Evolutionary conservation across 164 flowering plant species (phyloP).

Genomic region (Vitis riparia): DNA sequence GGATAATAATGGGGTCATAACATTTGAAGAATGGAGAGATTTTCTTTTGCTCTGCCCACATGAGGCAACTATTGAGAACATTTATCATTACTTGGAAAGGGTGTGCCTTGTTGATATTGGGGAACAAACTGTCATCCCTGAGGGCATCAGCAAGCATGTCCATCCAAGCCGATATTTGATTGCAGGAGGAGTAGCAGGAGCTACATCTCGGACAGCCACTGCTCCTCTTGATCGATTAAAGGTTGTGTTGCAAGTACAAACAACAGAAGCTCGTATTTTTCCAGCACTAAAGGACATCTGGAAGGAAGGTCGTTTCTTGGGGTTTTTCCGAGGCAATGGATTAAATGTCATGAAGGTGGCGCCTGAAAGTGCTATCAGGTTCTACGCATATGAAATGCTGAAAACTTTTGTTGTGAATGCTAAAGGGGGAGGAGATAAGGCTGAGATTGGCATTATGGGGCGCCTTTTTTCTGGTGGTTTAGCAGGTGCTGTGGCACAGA

Average conservation of each 20-base stretch:
- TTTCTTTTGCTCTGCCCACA: slow-evolving; percentile 22
- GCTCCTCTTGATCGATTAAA: slow-evolving; percentile 25
- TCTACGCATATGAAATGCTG: slow-evolving; percentile 17
- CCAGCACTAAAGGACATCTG: slow-evolving; percentile 18
- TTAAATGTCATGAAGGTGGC: slow-evolving; percentile 22
- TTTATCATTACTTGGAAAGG: slow-evolving; percentile 20
- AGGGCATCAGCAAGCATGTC: slow-evolving; percentile 20
- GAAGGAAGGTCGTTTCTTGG: slow-evolving; percentile 20
- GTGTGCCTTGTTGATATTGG: slow-evolving; percentile 26
- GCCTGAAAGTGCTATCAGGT: slow-evolving; percentile 22
- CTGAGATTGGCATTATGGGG: slow-evolving; percentile 11
- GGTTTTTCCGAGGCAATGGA: slow-evolving; percentile 22
- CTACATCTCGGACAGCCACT: slow-evolving; percentile 24
- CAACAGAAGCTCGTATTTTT: slow-evolving; percentile 8
- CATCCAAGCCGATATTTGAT: slow-evolving; percentile 19
- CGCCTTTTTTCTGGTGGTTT: slow-evolving; percentile 19
- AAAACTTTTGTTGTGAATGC: slow-evolving; percentile 8
- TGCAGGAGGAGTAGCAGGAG: slow-evolving; percentile 23
- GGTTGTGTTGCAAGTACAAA: slow-evolving; percentile 21
- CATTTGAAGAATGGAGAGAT: slow-evolving; percentile 27
- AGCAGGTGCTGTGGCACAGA: slow-evolving; percentile 25
- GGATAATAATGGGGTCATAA: slow-evolving; percentile 23
- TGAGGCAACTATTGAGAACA: slow-evolving; percentile 24
- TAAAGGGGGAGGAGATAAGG: slow-evolving; percentile 12
- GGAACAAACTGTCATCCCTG: slow-evolving; percentile 20